Evolutionary conservation across 768 basidiomycete species (phyloP).

Genomic region (Rhizopogon roseolus): DNA sequence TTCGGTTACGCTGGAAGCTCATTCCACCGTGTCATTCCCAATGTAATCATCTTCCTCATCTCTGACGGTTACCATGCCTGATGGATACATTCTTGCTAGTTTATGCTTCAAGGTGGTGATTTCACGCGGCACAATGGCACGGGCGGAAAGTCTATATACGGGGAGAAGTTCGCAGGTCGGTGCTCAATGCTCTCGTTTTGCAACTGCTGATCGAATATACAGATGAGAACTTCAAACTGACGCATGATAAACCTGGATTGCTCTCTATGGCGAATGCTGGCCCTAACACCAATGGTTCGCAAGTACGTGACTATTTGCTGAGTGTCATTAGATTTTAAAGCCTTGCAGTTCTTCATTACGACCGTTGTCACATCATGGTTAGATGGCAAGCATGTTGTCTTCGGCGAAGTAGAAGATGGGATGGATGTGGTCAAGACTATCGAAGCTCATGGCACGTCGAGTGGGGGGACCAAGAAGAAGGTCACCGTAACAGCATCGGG

Average conservation of each 20-base stretch:
- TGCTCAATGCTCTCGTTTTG: neutral
- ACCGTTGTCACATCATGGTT: slow-evolving; percentile 66
- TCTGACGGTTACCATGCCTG: neutral
- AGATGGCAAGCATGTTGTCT: slow-evolving; percentile 40
- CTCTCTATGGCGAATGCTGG: slow-evolving; percentile 91
- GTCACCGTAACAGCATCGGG: slow-evolving; percentile 58
- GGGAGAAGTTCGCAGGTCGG: slow-evolving; percentile 20
- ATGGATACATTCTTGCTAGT: slow-evolving; percentile 29
- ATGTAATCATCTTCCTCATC: slow-evolving; percentile 26
- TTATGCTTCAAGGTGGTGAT: slow-evolving; percentile 89
- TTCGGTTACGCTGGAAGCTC: slow-evolving; percentile 66
- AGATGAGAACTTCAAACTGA: slow-evolving; percentile 71
- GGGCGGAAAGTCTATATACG: slow-evolving; percentile 85
- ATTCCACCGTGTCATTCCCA: slow-evolving; percentile 75
- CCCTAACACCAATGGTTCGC: slow-evolving; percentile 75
- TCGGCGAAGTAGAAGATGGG: slow-evolving; percentile 43
- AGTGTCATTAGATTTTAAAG: neutral
- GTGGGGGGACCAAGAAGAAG: slow-evolving; percentile 24
- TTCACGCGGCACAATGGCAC: slow-evolving; percentile 74
- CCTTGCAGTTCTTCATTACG: slow-evolving; percentile 67
- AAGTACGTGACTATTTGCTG: slow-evolving; percentile 32
- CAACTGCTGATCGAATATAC: neutral
- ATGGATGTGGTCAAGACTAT: slow-evolving; percentile 37
- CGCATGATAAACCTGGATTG: slow-evolving; percentile 59
- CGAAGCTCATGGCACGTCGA: slow-evolving; percentile 27